Conservation (phyloP, 2,329 filamentous ascomycete genomes). For the Fusarium sp. region DNA sequence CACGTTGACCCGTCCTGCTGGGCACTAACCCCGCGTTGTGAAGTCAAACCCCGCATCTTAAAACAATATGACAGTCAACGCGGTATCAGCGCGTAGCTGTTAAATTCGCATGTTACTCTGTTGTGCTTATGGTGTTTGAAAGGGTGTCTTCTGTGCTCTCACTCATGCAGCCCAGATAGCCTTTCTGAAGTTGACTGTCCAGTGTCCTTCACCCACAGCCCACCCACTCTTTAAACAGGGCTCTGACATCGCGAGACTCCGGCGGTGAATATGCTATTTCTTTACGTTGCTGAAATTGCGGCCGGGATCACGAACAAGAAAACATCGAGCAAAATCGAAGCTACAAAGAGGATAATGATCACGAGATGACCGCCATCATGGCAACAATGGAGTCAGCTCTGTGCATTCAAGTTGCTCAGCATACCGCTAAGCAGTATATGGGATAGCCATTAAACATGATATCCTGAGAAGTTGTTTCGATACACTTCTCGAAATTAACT, state of each 20-base stretch:
- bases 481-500: neutral
- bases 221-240: constrained; percentile 25
- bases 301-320: constrained; percentile 2
- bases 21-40: constrained; percentile 44
- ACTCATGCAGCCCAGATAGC: constrained; percentile 30
- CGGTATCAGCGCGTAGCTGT: constrained; percentile 45
- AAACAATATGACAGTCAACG: constrained; percentile 22
- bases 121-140: constrained; percentile 9
- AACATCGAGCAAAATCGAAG: neutral
- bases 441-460: neutral
- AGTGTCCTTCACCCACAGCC: constrained; percentile 32
- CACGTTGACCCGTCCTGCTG: constrained; percentile 37
- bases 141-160: constrained; percentile 25
- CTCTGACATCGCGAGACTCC: constrained; percentile 32
- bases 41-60: constrained; percentile 42
- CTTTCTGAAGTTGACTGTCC: constrained; percentile 17
- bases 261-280: constrained; percentile 35
- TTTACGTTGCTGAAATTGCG: constrained; percentile 4
- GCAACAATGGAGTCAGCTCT: constrained; percentile 3
- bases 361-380: constrained; percentile 9
- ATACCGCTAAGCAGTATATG: constrained; percentile 15
- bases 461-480: neutral
- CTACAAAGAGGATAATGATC: constrained; percentile 14
- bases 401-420: neutral
- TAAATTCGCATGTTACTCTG: constrained; percentile 26